Evolutionary conservation across 2,329 filamentous ascomycete species (phyloP).

Genomic region (Arthrobotrys conoides): DNA sequence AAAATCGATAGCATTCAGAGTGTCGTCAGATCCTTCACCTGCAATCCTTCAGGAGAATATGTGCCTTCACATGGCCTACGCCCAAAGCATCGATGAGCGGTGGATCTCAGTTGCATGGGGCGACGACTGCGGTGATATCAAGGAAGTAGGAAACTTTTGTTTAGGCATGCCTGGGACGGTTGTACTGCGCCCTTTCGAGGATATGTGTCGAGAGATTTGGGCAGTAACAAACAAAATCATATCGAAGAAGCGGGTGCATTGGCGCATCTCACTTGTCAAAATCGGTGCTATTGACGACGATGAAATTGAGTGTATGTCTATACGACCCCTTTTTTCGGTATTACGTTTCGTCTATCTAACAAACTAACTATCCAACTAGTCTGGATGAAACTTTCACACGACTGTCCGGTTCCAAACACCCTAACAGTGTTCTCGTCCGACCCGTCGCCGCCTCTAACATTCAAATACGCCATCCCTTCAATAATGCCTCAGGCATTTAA

Average conservation of each 20-base stretch:
- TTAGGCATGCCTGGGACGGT: conserved; percentile 74
- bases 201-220: conserved; percentile 83
- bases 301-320: conserved; percentile 71
- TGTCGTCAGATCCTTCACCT: conserved; percentile 77
- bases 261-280: conserved; percentile 82
- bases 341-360: neutral
- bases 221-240: conserved; percentile 81
- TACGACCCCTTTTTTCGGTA: neutral
- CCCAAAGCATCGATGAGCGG: conserved; percentile 79
- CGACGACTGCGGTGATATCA: conserved; percentile 80
- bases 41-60: conserved; percentile 84
- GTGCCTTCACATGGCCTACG: conserved; percentile 84
- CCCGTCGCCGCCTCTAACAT: conserved; percentile 62
- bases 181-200: conserved; percentile 72
- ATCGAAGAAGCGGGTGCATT: conserved; percentile 78
- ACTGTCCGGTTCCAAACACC: conserved; percentile 49
- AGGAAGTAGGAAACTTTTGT: conserved; percentile 81
- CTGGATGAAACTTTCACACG: conserved; percentile 53
- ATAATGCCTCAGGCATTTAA: conserved; percentile 62
- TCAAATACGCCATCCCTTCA: conserved; percentile 59
- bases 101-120: conserved; percentile 88
- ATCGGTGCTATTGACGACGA: conserved; percentile 77
- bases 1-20: conserved; percentile 81
- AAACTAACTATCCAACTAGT: conserved; percentile 27
- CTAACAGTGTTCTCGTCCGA: conserved; percentile 63